Evolutionary conservation across 441 rosid species (phyloP), one percentile per base, ranked within the genome.

Genomic region (Isatis lusitanica): DNA sequence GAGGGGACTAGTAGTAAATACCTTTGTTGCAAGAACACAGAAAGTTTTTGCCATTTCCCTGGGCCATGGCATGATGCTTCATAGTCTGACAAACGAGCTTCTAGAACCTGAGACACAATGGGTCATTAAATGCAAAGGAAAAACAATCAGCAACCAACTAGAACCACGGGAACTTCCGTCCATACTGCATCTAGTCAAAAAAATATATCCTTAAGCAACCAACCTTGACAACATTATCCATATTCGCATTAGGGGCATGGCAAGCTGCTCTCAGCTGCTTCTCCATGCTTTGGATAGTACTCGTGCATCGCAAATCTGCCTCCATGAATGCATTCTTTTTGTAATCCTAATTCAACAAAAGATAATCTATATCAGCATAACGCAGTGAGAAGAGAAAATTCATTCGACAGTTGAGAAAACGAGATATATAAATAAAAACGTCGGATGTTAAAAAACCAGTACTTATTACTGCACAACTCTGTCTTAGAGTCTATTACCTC

Each of bases 211-310:
- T 60, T 28, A 47, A 46, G 56, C 24, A 31, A 62, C 83, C 66
- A 78, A 93, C 99, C 93, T 91, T 93, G 44, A 91, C 87, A 75
- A 91, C 83, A 71, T 82, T 90, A 72, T 93, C 97, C 73, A 91
- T 74, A 79, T 74, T 89, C 31, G 93, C 90, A 84, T 87, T 88
- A 63, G 91, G 84, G 79, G 95, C 83, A 84, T 91, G 92, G 75
- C 99, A 96, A 78, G 98, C 98, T 68, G 96, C 86, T 79, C 99
- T 86, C 76, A 96, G 83, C 74, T 87, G 91, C 86, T 85, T 91
- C 77, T 90, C 99, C 99, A 96, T 93, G 62, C 87, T 86, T 77
- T 85, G 98, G 53, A 91, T 79, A 51, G 88, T 61, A 78, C 76
- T 88, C 62, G 94, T 84, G 80, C 98, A 93, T 28, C 42, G 81